Conservation (phyloP, 768 basidiomycete species). For the Austroboletus festivus region DNA sequence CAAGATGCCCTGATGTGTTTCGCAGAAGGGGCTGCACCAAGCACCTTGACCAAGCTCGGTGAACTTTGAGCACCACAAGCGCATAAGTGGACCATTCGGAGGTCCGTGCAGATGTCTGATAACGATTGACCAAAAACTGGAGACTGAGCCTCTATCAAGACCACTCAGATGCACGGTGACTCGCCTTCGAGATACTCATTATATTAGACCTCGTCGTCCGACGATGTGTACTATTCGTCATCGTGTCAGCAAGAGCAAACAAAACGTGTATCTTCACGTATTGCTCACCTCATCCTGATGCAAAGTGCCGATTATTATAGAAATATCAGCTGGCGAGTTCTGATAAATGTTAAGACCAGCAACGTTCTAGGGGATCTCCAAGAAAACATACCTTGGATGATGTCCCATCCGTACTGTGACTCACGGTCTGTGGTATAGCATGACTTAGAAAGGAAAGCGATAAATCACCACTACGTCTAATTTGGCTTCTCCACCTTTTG, state of each 20-base stretch:
- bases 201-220: neutral
- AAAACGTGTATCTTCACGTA: neutral
- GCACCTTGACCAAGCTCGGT: too few relatives aligned
- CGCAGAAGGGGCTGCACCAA: too few relatives aligned
- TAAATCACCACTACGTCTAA: neutral
- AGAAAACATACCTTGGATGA: neutral
- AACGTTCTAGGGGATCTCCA: neutral
- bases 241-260: neutral
- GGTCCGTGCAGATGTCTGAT: too few relatives aligned
- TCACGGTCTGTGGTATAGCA: too few relatives aligned
- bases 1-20: too few relatives aligned
- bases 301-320: neutral
- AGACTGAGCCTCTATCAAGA: too few relatives aligned
- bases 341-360: neutral
- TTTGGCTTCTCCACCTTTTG: neutral
- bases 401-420: neutral
- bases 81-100: too few relatives aligned
- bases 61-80: too few relatives aligned
- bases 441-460: neutral
- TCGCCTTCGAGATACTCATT: neutral
- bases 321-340: neutral
- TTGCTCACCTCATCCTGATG: neutral
- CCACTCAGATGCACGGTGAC: neutral
- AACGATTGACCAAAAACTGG: too few relatives aligned
- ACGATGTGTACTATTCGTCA: neutral